Base-by-base conservation (phyloP, 2,329 filamentous ascomycete genomes). In the Tolypocladium ophioglossoides region DNA sequence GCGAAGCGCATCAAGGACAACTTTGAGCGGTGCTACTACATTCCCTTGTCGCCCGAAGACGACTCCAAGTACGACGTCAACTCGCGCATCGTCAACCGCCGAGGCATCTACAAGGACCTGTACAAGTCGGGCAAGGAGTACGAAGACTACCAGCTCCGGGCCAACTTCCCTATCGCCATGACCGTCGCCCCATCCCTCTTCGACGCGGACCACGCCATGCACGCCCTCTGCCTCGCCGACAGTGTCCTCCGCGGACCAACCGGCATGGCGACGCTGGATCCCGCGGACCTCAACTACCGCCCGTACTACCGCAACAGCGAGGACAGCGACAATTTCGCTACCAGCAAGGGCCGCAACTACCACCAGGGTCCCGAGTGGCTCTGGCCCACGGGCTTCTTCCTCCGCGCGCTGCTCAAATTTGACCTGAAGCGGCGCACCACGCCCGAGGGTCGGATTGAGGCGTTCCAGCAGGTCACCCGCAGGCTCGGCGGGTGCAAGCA, bases 361-460 rank as follows among this genome's bases (percentile, higher is more conserved):
- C 94, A 99, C 70, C 92, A 97, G 70, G 94, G 94, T 5, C 95
- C 94, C 0, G 94, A 99, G 70, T 99, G 94, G 94, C 74, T 96
- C 27, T 99, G 94, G 94, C 95, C 92, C 0, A 92, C 90, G 1
- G 94, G 94, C 5, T 99, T 91, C 76, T 99, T 96, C 78, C 77
- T 96, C 24, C 85, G 95, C 50, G 94, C 94, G 1, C 75, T 99
- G 59, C 79, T 99, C 58, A 88, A 91, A 69, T 97, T 97, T 64
- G 91, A 96, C 67, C 74, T 97, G 51, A 78, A 80, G 74, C 78
- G 91, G 34, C 80, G 89, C 50, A 63, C 61, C 38, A 71, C 70
- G 2, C 61, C 67, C 0, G 78, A 89, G 63, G 89, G 87, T 58
- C 81, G 85, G 35, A 86, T 86, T 1, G 94, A 97, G 71, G 88